Conservation (phyloP, 352 stramenopile species). For the Globisporangium mamillatum region DNA sequence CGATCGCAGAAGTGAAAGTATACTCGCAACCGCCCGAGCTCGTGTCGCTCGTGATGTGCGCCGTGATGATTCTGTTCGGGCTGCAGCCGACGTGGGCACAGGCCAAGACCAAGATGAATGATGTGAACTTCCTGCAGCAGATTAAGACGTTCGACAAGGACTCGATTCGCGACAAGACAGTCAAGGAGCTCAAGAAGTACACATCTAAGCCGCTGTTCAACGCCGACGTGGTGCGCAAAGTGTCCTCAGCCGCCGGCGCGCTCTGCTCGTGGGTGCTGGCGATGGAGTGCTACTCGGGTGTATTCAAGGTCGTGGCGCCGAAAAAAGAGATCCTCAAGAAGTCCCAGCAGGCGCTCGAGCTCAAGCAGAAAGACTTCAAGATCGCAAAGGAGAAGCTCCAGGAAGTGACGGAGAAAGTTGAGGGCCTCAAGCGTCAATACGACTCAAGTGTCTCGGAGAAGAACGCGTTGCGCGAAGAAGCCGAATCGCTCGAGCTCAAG, state of each 20-base stretch:
- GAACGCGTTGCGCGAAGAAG: constrained; percentile 91
- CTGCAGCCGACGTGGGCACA: constrained; percentile 90
- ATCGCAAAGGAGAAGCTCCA: constrained; percentile 88
- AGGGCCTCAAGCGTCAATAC: constrained; percentile 89
- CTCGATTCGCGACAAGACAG: constrained; percentile 90
- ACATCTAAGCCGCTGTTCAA: constrained; percentile 84
- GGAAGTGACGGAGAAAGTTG: constrained; percentile 91
- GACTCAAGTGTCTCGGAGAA: constrained; percentile 92
- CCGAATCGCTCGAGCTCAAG: constrained; percentile 90
- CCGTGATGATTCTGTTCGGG: constrained; percentile 96
- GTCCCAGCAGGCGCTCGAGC: constrained; percentile 78
- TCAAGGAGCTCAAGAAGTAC: constrained; percentile 95
- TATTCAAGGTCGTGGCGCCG: constrained; percentile 86
- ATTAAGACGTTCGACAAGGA: constrained; percentile 97
- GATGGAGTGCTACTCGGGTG: constrained; percentile 89
- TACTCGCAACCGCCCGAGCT: constrained; percentile 91
- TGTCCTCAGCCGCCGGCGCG: constrained; percentile 84
- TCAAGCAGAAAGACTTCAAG: constrained; percentile 89
- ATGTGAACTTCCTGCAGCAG: constrained; percentile 91
- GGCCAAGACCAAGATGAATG: constrained; percentile 93
- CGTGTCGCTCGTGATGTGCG: constrained; percentile 92
- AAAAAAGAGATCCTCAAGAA: constrained; percentile 90
- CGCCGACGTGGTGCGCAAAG: constrained; percentile 87
- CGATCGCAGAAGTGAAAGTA: constrained; percentile 94
- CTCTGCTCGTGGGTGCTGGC: constrained; percentile 91